phyloP scores from a whole-genome alignment of 1,284 basidiomycete species.

The Malassezia caprae region DNA sequence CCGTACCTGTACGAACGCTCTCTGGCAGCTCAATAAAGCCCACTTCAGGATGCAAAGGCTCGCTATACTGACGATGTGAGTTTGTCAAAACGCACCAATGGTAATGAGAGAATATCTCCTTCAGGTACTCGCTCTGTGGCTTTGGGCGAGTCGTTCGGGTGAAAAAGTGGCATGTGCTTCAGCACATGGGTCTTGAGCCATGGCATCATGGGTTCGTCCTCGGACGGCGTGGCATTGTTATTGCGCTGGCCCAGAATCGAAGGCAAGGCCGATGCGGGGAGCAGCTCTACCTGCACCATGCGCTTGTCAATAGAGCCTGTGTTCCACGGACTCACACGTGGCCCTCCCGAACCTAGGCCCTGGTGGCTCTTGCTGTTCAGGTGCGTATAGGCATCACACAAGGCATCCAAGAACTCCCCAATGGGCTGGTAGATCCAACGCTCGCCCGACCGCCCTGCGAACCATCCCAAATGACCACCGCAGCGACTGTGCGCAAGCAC shows the following conservation, averaged over 20 bases:
- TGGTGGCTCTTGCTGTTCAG: background rate
- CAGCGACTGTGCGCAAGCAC: slow-evolving; percentile 63
- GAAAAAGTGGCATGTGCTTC: slow-evolving; percentile 34
- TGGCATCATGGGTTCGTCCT: slow-evolving; percentile 10
- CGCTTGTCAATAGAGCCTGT: background rate
- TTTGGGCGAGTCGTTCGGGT: slow-evolving; percentile 29
- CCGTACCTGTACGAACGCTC: slow-evolving; percentile 5
- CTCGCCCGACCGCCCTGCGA: slow-evolving; percentile 52
- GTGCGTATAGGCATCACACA: slow-evolving; percentile 22
- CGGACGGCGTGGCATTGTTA: background rate
- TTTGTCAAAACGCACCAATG: slow-evolving; percentile 14
- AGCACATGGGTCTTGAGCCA: slow-evolving; percentile 40
- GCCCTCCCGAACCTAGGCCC: slow-evolving; percentile 13
- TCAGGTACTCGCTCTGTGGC: slow-evolving; percentile 4
- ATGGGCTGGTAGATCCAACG: slow-evolving; percentile 40
- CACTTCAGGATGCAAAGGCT: slow-evolving; percentile 28
- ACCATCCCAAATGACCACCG: slow-evolving; percentile 95
- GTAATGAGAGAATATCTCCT: slow-evolving; percentile 9
- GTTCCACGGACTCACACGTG: slow-evolving; percentile 19
- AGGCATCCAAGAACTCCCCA: slow-evolving; percentile 27
- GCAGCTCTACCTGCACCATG: slow-evolving; percentile 18
- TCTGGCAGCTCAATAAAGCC: slow-evolving; percentile 35
- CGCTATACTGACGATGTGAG: slow-evolving; percentile 19
- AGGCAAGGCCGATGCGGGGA: slow-evolving; percentile 25
- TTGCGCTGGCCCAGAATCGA: background rate